These are phyloP conservation scores for Olyra latifolia DNA, from an alignment of 176 grass and related monocot species.

Conservation along the genomic window DNA sequence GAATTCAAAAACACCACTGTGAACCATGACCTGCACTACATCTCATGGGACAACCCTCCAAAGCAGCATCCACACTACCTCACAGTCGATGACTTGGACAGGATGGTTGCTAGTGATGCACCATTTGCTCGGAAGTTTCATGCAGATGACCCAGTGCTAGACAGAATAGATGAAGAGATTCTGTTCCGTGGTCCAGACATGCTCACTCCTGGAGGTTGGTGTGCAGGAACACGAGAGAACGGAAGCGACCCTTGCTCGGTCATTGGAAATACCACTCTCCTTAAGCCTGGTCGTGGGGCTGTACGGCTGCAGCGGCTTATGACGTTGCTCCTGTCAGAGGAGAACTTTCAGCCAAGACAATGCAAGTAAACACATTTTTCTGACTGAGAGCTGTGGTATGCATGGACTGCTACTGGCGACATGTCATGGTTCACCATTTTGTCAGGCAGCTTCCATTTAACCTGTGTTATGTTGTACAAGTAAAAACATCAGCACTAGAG, in stretches of 20 bases:
- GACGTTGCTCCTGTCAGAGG: conserved; percentile 31
- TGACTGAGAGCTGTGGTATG: conserved; percentile 10
- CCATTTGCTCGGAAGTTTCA: conserved; percentile 66
- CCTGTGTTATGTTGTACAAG: conserved; percentile 14
- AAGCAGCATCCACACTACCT: conserved; percentile 74
- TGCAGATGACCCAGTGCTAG: conserved; percentile 46
- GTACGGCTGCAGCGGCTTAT: conserved; percentile 48
- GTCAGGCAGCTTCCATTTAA: conserved; percentile 26
- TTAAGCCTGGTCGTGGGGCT: conserved; percentile 50
- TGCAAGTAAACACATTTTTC: conserved; percentile 42
- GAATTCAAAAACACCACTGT: conserved; percentile 65
- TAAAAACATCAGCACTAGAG: background rate
- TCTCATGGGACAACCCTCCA: conserved; percentile 67
- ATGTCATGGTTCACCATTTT: conserved; percentile 25
- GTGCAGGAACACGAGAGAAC: conserved; percentile 37
- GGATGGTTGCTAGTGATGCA: conserved; percentile 51
- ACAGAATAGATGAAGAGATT: conserved; percentile 51
- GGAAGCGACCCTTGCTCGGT: conserved; percentile 50
- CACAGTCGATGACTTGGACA: conserved; percentile 31
- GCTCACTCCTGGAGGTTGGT: conserved; percentile 61
- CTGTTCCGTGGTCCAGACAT: conserved; percentile 36
- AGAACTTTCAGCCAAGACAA: conserved; percentile 66
- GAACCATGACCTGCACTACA: conserved; percentile 76
- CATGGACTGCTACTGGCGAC: conserved; percentile 18
- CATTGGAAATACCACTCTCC: conserved; percentile 32